Percentiles rank a stretch among this genome's conserved stretches.
Evolutionary conservation across 768 basidiomycete species (phyloP).

Genomic region (Pleurotus salmoneostramineus): DNA sequence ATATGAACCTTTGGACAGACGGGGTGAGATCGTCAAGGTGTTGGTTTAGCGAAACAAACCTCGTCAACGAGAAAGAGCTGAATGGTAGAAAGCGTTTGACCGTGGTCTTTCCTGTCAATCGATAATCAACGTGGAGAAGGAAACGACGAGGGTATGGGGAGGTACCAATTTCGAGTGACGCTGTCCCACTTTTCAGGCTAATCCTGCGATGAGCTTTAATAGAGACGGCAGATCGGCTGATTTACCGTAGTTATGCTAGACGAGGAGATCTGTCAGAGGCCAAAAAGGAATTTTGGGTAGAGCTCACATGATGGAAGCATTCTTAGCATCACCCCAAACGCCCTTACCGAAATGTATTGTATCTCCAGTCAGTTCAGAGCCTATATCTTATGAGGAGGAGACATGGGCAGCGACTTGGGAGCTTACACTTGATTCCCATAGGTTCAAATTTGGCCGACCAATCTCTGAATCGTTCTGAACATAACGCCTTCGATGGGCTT

Average conservation of each 20-base stretch:
- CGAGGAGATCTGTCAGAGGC: background rate
- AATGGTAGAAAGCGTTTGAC: conserved; percentile 65
- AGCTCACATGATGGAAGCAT: conserved; percentile 74
- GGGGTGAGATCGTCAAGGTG: too few species aligned
- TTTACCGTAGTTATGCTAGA: conserved; percentile 74
- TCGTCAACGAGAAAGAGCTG: conserved; percentile 90
- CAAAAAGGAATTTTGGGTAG: background rate
- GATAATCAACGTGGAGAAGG: background rate
- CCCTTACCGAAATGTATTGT: conserved; percentile 64
- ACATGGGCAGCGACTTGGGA: background rate
- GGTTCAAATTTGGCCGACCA: conserved; percentile 80
- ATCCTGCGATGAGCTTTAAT: background rate
- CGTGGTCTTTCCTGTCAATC: conserved; percentile 39
- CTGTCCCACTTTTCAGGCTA: conserved; percentile 98
- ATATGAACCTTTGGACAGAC: conserved; percentile 99
- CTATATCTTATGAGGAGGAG: conserved; percentile 40
- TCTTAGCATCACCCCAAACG: conserved; percentile 70
- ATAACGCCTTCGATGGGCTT: conserved; percentile 71
- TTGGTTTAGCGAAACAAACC: too few species aligned
- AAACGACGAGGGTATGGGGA: background rate
- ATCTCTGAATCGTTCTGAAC: conserved; percentile 78
- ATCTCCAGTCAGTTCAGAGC: conserved; percentile 91
- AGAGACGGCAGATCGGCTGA: background rate
- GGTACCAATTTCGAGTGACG: conserved; percentile 80
- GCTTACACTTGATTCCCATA: conserved; percentile 72